Conservation (phyloP, 768 basidiomycete species). For the Glaciozyma martinii region DNA sequence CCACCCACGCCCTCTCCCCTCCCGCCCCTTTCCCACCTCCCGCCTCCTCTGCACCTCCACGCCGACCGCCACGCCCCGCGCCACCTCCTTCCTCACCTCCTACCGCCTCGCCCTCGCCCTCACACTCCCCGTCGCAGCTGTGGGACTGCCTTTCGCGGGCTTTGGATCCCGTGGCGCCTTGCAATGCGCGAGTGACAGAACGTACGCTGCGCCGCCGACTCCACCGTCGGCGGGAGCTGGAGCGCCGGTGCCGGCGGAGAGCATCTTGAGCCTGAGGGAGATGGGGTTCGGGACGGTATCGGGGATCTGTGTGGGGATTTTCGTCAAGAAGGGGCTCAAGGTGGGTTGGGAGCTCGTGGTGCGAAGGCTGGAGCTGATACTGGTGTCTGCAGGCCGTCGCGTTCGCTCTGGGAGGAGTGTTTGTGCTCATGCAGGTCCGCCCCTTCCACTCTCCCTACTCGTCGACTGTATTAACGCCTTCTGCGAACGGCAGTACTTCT, state of each 20-base stretch:
- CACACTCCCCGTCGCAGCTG: slow-evolving; percentile 11
- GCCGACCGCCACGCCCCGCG: background rate
- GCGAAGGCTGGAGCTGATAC: background rate
- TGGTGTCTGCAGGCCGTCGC: slow-evolving; percentile 53
- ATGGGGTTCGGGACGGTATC: slow-evolving; percentile 80
- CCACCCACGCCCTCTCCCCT: background rate
- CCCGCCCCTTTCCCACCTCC: background rate
- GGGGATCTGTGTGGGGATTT: slow-evolving; percentile 83
- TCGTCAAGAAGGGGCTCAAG: slow-evolving; percentile 81
- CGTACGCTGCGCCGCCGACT: background rate
- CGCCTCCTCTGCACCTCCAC: slow-evolving; percentile 12
- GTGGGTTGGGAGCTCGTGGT: background rate
- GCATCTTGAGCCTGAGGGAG: slow-evolving; percentile 63
- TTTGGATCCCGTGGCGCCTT: background rate
- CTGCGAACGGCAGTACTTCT: slow-evolving; percentile 57
- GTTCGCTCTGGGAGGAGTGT: slow-evolving; percentile 79
- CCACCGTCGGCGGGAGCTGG: background rate
- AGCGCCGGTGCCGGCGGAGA: slow-evolving; percentile 14
- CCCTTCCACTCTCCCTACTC: background rate
- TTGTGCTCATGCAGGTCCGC: slow-evolving; percentile 78
- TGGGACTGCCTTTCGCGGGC: slow-evolving; percentile 5
- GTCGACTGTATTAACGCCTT: background rate
- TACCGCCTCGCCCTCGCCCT: slow-evolving; percentile 27
- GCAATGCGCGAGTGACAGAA: slow-evolving; percentile 17
- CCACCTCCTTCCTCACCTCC: slow-evolving; percentile 17